Conservation (phyloP, 805 yeast genomes). For the Candida oleophila region DNA sequence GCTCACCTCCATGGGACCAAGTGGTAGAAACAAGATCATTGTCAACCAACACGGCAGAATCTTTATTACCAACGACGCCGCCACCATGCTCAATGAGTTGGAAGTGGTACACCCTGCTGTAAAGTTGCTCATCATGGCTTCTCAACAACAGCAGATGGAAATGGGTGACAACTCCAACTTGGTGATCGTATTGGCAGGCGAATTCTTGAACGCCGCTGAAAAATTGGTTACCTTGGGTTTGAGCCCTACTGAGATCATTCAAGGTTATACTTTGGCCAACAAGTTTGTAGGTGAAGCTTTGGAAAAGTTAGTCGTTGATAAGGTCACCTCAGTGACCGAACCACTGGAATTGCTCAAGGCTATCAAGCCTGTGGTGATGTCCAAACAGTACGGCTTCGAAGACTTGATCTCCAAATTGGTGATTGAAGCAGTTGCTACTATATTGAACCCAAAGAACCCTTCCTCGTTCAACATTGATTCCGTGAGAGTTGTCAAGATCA, state of each 20-base stretch:
- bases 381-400: slow-evolving; percentile 91
- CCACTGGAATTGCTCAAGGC: slow-evolving; percentile 63
- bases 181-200: slow-evolving; percentile 91
- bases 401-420: slow-evolving; percentile 74
- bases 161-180: slow-evolving; percentile 96
- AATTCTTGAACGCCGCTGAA: slow-evolving; percentile 81
- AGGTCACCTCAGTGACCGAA: slow-evolving; percentile 56
- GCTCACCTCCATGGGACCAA: slow-evolving; percentile 93
- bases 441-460: slow-evolving; percentile 69
- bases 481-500: slow-evolving; percentile 91
- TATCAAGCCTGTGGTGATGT: slow-evolving; percentile 82
- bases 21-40: slow-evolving; percentile 94
- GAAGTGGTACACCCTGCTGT: slow-evolving; percentile 98
- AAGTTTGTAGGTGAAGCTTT: slow-evolving; percentile 68
- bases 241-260: slow-evolving; percentile 87
- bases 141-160: slow-evolving; percentile 94
- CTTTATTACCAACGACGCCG: slow-evolving; percentile 95
- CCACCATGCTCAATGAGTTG: slow-evolving; percentile 89
- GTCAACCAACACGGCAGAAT: slow-evolving; percentile 85
- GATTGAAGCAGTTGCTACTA: slow-evolving; percentile 78
- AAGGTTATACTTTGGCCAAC: slow-evolving; percentile 89
- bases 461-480: slow-evolving; percentile 83
- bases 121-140: slow-evolving; percentile 91
- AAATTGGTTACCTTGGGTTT: slow-evolving; percentile 81
- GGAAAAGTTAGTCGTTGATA: slow-evolving; percentile 62